Evolutionary conservation across 2,329 filamentous ascomycete genomes (phyloP).

Genomic region (Tolypocladium sp.): DNA sequence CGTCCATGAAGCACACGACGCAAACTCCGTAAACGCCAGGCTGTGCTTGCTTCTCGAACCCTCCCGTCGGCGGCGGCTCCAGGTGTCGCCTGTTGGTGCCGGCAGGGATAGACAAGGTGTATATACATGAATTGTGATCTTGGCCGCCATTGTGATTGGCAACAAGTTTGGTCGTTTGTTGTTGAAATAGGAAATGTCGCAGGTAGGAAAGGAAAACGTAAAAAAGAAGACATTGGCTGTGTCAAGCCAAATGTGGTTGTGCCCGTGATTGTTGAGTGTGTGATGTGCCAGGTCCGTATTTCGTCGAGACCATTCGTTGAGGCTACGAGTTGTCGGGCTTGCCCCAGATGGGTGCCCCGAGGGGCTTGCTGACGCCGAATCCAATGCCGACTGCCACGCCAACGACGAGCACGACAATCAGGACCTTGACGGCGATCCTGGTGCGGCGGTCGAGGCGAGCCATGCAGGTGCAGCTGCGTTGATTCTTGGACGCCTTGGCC

Average conservation of each 20-base stretch:
- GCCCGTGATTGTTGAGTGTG: background rate
- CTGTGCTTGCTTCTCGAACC: conserved; percentile 1
- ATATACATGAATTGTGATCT: background rate
- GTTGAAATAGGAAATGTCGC: background rate
- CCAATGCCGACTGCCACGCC: conserved; percentile 47
- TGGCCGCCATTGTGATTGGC: background rate
- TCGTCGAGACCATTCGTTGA: background rate
- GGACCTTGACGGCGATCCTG: conserved; percentile 44
- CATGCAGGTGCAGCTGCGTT: conserved; percentile 42
- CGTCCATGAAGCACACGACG: background rate
- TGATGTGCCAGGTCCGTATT: background rate
- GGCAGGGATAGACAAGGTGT: background rate
- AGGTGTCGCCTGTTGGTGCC: background rate
- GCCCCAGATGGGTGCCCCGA: conserved; percentile 50
- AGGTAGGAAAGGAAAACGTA: background rate
- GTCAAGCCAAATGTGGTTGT: background rate
- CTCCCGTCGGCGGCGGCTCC: background rate
- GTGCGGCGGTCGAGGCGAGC: conserved; percentile 44
- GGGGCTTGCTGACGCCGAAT: conserved; percentile 51
- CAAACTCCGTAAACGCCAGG: conserved; percentile 4
- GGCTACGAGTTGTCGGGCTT: background rate
- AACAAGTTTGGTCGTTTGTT: background rate
- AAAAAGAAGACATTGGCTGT: background rate
- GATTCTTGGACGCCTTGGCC: conserved; percentile 46
- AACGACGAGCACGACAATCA: conserved; percentile 41